Evolutionary conservation across 73 alveolate genomes (phyloP).

Genomic region (Paramecium pentaurelia): DNA sequence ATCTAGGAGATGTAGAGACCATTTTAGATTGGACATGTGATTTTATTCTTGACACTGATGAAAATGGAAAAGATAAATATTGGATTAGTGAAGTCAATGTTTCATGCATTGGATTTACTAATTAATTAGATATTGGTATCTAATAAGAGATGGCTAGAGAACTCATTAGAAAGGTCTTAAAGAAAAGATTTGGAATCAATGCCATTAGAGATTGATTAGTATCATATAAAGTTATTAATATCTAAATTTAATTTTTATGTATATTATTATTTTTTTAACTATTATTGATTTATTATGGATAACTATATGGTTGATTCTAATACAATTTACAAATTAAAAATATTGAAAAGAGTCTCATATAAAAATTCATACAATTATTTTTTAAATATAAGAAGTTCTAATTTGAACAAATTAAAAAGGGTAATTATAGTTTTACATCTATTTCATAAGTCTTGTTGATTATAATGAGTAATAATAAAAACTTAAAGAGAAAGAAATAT

Average conservation of each 20-base stretch:
- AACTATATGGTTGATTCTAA: background rate
- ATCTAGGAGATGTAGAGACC: background rate
- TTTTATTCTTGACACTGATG: slow-evolving; percentile 5
- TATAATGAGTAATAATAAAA: no score
- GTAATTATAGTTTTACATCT: no score
- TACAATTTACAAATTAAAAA: no score
- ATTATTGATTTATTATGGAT: background rate
- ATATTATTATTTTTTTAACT: no score
- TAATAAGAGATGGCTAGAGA: slow-evolving; percentile 36
- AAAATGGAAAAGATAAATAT: slow-evolving; percentile 23
- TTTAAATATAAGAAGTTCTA: background rate
- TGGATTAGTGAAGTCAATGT: slow-evolving; percentile 36
- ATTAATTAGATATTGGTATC: slow-evolving; percentile 27
- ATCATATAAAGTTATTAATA: background rate
- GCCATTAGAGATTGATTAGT: background rate
- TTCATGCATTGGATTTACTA: slow-evolving; percentile 38
- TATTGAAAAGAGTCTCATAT: no score
- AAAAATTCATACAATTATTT: no score
- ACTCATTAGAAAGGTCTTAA: background rate
- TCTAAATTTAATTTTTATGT: background rate
- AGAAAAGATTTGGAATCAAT: background rate
- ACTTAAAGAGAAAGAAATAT: background rate
- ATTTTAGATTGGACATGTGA: slow-evolving; percentile 29
- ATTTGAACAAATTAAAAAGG: background rate
- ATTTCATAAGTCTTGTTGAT: background rate